Percentiles rank a stretch among this genome's conserved stretches.
Evolutionary conservation across 345 rosid genomes (phyloP).

Genomic region (Citrus australasica): DNA sequence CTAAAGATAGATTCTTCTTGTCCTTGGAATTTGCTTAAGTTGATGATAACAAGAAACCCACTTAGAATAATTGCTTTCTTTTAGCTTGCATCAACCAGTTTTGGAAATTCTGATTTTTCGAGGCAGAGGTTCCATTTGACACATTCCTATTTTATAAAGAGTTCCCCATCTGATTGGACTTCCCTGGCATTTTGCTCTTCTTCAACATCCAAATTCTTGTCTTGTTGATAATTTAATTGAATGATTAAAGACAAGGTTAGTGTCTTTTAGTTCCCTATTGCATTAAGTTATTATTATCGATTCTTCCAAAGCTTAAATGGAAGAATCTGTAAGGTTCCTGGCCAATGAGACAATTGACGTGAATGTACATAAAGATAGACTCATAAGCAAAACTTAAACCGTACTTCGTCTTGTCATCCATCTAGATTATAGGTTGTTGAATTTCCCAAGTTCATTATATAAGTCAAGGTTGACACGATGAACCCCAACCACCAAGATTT

Average conservation of each 20-base stretch:
- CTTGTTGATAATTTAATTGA: neutral
- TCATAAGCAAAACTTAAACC: neutral
- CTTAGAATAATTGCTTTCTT: slow-evolving; percentile 1
- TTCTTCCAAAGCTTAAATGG: slow-evolving; percentile 10
- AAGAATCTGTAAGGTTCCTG: slow-evolving; percentile 8
- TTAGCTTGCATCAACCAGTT: neutral
- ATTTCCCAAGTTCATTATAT: neutral
- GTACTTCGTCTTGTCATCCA: neutral
- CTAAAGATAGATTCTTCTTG: slow-evolving; percentile 15
- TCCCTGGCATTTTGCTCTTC: slow-evolving; percentile 3
- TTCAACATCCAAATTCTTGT: neutral
- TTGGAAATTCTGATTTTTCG: slow-evolving; percentile 15
- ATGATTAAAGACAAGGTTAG: slow-evolving; percentile 2
- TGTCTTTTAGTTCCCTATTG: neutral
- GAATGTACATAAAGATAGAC: neutral
- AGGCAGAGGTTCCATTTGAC: slow-evolving; percentile 13
- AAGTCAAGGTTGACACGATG: neutral
- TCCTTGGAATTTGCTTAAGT: slow-evolving; percentile 20
- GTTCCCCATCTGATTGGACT: neutral
- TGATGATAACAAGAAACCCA: slow-evolving; percentile 30
- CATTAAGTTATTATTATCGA: slow-evolving; percentile 3
- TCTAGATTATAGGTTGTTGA: neutral
- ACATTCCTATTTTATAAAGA: slow-evolving; percentile 1
- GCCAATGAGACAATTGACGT: neutral
- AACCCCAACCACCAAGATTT: neutral